A percentile compares a stretch with the other conserved stretches of the same genome.
Evolutionary conservation across 169 alveolate species (phyloP).

Genomic region (Plasmodium knowlesi): DNA sequence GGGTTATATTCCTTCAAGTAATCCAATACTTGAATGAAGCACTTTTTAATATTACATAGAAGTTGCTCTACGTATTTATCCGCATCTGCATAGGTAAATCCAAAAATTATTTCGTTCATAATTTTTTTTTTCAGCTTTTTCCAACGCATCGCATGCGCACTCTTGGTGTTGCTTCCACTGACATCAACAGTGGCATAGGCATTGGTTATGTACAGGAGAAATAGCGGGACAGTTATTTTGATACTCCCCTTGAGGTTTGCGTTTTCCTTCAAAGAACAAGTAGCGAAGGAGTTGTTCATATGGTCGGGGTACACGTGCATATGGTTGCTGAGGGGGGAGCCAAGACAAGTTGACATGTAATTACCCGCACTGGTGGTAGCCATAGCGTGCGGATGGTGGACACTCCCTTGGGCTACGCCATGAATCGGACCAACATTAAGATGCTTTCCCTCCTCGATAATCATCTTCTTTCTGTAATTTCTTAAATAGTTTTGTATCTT

Average conservation of each 20-base stretch:
- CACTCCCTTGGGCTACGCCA: not conserved
- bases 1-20: constrained; percentile 11
- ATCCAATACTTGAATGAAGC: constrained; percentile 30
- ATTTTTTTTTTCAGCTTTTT: not conserved
- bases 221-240: not conserved
- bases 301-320: not conserved
- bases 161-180: not conserved
- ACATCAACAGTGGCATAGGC: not conserved
- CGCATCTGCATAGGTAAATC: constrained; percentile 18
- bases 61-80: constrained; percentile 33
- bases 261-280: not conserved
- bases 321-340: not conserved
- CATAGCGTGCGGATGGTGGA: not conserved
- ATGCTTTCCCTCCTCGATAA: not conserved
- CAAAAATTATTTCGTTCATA: constrained; percentile 13
- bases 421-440: not conserved
- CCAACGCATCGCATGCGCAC: not conserved
- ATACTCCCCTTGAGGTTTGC: not conserved
- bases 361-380: not conserved
- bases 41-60: constrained; percentile 26
- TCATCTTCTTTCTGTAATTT: constrained; percentile 5
- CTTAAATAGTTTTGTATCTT: constrained; percentile 2
- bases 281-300: not conserved
- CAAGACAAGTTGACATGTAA: not conserved
- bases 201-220: not conserved